A percentile compares a stretch with the other conserved stretches of the same genome.
Evolutionary conservation across 495 filamentous ascomycete species (phyloP).

Genomic region (Arthonia radiata): DNA sequence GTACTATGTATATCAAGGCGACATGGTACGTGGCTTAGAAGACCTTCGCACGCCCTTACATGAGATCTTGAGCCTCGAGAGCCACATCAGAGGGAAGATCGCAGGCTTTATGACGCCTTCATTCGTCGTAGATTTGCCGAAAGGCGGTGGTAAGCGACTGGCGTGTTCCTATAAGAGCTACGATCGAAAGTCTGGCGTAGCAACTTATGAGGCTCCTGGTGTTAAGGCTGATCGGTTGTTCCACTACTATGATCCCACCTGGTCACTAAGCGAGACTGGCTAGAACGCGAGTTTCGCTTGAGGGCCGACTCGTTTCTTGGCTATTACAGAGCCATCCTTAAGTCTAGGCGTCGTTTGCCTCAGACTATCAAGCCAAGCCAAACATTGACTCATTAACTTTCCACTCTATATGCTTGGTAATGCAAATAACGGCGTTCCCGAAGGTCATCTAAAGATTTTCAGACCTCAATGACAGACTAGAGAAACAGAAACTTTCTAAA

Average conservation of each 20-base stretch:
- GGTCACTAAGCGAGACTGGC: too few species aligned
- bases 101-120: conserved; percentile 33
- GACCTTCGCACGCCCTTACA: conserved; percentile 33
- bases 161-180: conserved; percentile 25
- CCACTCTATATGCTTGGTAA: too few species aligned
- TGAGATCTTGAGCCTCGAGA: conserved; percentile 28
- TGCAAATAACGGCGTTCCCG: too few species aligned
- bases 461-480: too few species aligned
- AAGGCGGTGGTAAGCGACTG: conserved; percentile 33
- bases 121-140: conserved; percentile 36
- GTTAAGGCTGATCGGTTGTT: conserved; percentile 27
- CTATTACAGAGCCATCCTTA: too few species aligned
- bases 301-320: too few species aligned
- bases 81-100: conserved; percentile 26
- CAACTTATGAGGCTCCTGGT: conserved; percentile 26
- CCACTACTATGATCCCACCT: conserved; percentile 34
- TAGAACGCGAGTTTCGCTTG: too few species aligned
- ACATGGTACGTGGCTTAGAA: conserved; percentile 30
- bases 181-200: conserved; percentile 22
- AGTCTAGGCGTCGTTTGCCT: too few species aligned
- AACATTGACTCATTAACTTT: too few species aligned
- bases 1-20: conserved; percentile 36
- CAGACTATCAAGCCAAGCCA: too few species aligned
- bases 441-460: too few species aligned
- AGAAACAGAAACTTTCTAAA: too few species aligned